These are phyloP conservation scores for Coemansia sp. DNA, from an alignment of 192 early-diverging fungal genomes.

Conservation along the genomic window DNA sequence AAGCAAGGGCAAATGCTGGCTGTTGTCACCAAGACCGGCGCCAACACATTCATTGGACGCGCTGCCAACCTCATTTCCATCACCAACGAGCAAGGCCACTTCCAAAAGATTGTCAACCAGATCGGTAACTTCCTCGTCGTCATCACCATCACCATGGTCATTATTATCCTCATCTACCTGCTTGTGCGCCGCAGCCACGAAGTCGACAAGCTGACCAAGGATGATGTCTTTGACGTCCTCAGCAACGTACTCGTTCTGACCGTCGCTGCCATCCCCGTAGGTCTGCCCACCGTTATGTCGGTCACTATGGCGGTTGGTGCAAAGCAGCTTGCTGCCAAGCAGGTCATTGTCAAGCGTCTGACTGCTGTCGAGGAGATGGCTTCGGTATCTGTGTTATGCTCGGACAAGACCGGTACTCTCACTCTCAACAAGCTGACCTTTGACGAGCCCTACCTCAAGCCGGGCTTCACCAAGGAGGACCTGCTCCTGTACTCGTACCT, in stretches of 20 bases:
- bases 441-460: slow-evolving; percentile 75
- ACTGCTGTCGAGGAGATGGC: slow-evolving; percentile 94
- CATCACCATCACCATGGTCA: slow-evolving; percentile 71
- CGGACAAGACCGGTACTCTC: slow-evolving; percentile 86
- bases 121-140: slow-evolving; percentile 93
- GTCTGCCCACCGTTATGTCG: slow-evolving; percentile 88
- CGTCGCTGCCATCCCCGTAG: slow-evolving; percentile 91
- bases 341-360: slow-evolving; percentile 91
- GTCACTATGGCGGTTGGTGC: slow-evolving; percentile 96
- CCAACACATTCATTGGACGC: slow-evolving; percentile 92
- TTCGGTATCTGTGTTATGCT: slow-evolving; percentile 80
- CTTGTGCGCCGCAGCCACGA: slow-evolving; percentile 52
- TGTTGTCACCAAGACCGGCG: slow-evolving; percentile 89
- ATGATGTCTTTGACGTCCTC: slow-evolving; percentile 62
- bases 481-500: slow-evolving; percentile 76
- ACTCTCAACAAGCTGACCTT: slow-evolving; percentile 89
- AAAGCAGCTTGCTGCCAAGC: slow-evolving; percentile 75
- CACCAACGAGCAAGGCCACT: slow-evolving; percentile 91
- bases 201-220: slow-evolving; percentile 46
- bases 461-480: slow-evolving; percentile 68
- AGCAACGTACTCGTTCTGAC: slow-evolving; percentile 79
- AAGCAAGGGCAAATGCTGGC: slow-evolving; percentile 94
- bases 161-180: slow-evolving; percentile 77
- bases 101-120: slow-evolving; percentile 90
- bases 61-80: slow-evolving; percentile 90